A percentile compares a stretch with the other conserved stretches of the same genome.
Conservation (phyloP, 495 filamentous ascomycete genomes). For the Xylaria curta region DNA sequence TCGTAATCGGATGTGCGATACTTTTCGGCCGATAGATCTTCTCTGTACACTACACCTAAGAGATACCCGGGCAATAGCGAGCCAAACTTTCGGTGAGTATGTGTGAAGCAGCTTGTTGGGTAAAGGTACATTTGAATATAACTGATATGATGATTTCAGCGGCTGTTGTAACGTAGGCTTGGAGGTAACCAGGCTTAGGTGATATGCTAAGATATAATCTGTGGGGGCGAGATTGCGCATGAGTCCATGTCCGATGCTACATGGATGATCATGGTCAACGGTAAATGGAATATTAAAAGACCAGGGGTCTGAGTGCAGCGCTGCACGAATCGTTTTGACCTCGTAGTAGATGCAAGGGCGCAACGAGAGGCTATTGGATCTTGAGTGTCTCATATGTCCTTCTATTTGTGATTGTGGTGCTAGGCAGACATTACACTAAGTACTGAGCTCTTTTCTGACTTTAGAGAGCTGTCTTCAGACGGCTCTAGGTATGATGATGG, state of each 20-base stretch:
- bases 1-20: background rate
- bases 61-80: background rate
- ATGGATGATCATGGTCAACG: conserved; percentile 4
- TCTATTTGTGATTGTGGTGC: background rate
- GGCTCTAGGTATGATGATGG: background rate
- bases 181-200: background rate
- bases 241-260: background rate
- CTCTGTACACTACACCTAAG: conserved; percentile 11
- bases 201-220: background rate
- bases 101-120: background rate
- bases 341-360: background rate
- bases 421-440: conserved; percentile 6
- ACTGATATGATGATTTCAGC: background rate
- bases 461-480: background rate
- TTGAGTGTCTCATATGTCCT: background rate
- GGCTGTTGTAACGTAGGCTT: background rate
- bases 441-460: background rate
- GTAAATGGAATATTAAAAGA: background rate
- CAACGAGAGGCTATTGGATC: background rate
- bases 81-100: background rate
- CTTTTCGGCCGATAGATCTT: background rate
- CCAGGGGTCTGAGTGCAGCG: background rate
- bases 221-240: background rate
- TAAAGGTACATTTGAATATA: background rate
- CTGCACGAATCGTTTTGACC: background rate